Base-by-base conservation (phyloP, 2,329 filamentous ascomycete species). In the Zymoseptoria brevis region DNA sequence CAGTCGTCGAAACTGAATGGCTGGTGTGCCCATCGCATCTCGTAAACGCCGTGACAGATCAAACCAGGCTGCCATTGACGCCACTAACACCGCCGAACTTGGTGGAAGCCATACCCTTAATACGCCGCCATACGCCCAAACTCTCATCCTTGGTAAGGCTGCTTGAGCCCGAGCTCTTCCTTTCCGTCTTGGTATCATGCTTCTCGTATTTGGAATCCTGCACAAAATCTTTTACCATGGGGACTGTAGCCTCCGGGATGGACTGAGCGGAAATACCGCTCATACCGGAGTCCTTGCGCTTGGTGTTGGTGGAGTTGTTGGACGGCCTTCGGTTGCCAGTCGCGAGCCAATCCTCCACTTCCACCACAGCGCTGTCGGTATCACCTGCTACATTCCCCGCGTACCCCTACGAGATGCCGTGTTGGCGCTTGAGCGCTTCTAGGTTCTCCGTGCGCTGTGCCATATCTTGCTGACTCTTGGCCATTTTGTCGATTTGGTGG, bases 341-440 rank as follows among this genome's bases (percentile, higher is more conserved):
- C 50, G 53, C 55, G 16, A 45, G 35, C 35, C 35, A 45, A 45
- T 45, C 35, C 35, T 45, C 35, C 35, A 45, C 35, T 45, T 45
- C 35, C 35, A 45, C 35, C 54, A 56, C 29, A 51, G 56, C 56
- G 56, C 35, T 45, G 60, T 60, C 54, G 60, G 63, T 69, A 64
- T 67, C 68, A 69, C 67, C 67, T 60, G 62, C 62, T 58, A 61
- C 63, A 64, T 61, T 67, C 67, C 69, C 67, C 68, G 64, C 71
- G 70, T 63, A 62, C 63, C 66, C 64, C 68, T 90, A 99, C 87
- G 96, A 93, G 83, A 97, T 96, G 75, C 92, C 93, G 78, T 99
- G 91, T 78, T 97, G 90, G 75, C 88, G 86, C 82, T 99, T 99
- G 80, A 97, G 87, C 81, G 90, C 89, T 84, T 96, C 93, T 89